A percentile compares a stretch with the other conserved stretches of the same genome.
These are phyloP conservation scores for Cerrena zonata DNA, from an alignment of 1,284 basidiomycete genomes.

Conservation along the genomic window DNA sequence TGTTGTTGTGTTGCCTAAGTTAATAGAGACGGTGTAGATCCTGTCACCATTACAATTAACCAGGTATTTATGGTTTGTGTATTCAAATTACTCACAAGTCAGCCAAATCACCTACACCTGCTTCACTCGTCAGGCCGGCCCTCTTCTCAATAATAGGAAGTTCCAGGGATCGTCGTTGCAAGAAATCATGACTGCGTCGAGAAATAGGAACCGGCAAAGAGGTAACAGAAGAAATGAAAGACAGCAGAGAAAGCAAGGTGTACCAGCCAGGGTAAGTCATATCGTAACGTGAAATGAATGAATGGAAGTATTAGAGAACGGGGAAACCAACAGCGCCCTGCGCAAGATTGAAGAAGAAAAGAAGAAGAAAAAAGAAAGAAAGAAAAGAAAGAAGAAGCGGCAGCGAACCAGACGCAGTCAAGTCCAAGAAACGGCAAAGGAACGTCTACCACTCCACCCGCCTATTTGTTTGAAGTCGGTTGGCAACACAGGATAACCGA, in stretches of 20 bases:
- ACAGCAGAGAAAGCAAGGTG: slow-evolving; percentile 5
- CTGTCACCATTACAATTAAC: slow-evolving; percentile 11
- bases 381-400: background rate
- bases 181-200: background rate
- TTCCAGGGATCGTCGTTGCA: slow-evolving; percentile 7
- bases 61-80: background rate
- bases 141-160: slow-evolving; percentile 9
- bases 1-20: slow-evolving; percentile 24
- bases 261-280: slow-evolving; percentile 13
- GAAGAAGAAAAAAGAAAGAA: slow-evolving; percentile 2
- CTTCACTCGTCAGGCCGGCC: slow-evolving; percentile 15
- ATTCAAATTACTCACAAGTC: slow-evolving; percentile 22
- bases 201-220: slow-evolving; percentile 10
- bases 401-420: background rate
- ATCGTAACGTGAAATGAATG: slow-evolving; percentile 11
- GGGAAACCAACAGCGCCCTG: slow-evolving; percentile 10
- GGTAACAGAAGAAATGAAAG: slow-evolving; percentile 7
- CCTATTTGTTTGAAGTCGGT: background rate
- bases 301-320: slow-evolving; percentile 1
- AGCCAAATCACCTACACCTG: slow-evolving; percentile 22
- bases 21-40: slow-evolving; percentile 27
- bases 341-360: slow-evolving; percentile 9
- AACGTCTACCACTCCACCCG: background rate
- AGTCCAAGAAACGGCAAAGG: background rate
- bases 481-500: background rate